A percentile compares a stretch with the other conserved stretches of the same genome.
phyloP scores from a whole-genome alignment of 2,329 filamentous ascomycete genomes.

The Botryosphaeria dothidea region DNA sequence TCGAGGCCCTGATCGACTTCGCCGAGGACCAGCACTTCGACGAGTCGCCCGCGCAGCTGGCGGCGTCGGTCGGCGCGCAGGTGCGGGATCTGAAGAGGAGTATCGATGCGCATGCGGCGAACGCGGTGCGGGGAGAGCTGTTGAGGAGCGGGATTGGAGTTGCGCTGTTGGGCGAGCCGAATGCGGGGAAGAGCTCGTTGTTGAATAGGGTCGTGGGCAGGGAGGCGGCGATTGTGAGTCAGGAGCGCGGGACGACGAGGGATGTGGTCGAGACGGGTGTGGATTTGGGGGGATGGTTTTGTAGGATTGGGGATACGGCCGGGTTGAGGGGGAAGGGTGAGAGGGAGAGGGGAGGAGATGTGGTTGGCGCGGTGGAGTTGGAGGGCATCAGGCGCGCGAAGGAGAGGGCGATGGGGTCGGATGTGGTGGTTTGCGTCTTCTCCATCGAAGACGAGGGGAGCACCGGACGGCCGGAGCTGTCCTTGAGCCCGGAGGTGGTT shows the following conservation, averaged over 20 bases:
- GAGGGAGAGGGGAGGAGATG: neutral
- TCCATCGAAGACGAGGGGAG: constrained; percentile 60
- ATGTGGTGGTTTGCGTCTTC: constrained; percentile 78
- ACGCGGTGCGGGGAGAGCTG: constrained; percentile 79
- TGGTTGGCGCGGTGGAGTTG: constrained; percentile 74
- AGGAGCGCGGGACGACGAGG: constrained; percentile 88
- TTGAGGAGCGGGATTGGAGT: constrained; percentile 82
- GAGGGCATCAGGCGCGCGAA: constrained; percentile 90
- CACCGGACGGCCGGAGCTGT: constrained; percentile 30
- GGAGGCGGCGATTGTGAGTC: constrained; percentile 92
- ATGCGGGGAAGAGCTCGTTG: constrained; percentile 91
- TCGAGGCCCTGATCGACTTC: constrained; percentile 96
- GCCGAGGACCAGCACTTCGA: constrained; percentile 97
- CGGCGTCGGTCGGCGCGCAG: constrained; percentile 67
- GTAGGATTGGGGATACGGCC: constrained; percentile 93
- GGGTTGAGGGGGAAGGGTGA: constrained; percentile 62
- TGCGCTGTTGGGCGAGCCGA: constrained; percentile 85
- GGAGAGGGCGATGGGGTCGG: constrained; percentile 76
- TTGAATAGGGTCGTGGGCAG: constrained; percentile 87
- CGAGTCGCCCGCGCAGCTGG: constrained; percentile 73
- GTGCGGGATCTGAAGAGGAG: constrained; percentile 62
- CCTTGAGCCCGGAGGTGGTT: constrained; percentile 58
- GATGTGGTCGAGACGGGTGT: constrained; percentile 92
- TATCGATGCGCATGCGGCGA: constrained; percentile 70
- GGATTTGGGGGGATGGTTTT: constrained; percentile 86